Base-by-base conservation (phyloP, 495 filamentous ascomycete genomes). In the Delitschia confertaspora region DNA sequence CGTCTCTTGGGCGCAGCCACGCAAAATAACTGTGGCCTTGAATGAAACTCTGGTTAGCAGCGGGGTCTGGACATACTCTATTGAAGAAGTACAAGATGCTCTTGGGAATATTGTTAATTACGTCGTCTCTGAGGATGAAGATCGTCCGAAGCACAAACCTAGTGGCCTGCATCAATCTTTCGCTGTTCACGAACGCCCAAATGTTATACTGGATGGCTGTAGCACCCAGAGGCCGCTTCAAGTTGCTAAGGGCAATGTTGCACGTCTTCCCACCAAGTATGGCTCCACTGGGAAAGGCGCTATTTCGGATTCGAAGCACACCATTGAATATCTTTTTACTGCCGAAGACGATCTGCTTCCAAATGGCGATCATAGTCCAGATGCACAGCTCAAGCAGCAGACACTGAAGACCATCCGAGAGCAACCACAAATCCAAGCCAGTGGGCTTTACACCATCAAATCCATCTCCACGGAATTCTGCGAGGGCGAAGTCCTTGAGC, bases 61-160 rank as follows among this genome's bases (percentile, higher is more conserved):
- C 30, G 91, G 91, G 27, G 68, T 76, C 13, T 98, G 89, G 89
- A 67, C 79, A 42, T 98, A 95, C 54, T 78, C 79, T 2, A 78
- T 98, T 29, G 88, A 95, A 57, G 84, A 93, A 58, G 85, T 98
- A 21, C 73, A 82, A 41, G 91, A 98, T 69, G 91, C 75, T 7
- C 78, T 81, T 45, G 91, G 89, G 11, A 98, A 98, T 53, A 62
- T 82, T 27, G 80, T 85, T 41, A 85, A 80, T 41, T 98, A 93
- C 58, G 73, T 80, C n/a, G 64, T 67, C 4, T 65, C 69, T 10
- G 71, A 73, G 19, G 75, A 82, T 34, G 82, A 89, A 21, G 81
- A 75, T 24, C 70, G 65, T 49, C 68, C 60, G 43, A 71, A 63
- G 50, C 69, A 67, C 16, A 84, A 72, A 56, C 65, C 61, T 18